Conservation (phyloP, 2,329 filamentous ascomycete genomes). For the Colletotrichum sp. region DNA sequence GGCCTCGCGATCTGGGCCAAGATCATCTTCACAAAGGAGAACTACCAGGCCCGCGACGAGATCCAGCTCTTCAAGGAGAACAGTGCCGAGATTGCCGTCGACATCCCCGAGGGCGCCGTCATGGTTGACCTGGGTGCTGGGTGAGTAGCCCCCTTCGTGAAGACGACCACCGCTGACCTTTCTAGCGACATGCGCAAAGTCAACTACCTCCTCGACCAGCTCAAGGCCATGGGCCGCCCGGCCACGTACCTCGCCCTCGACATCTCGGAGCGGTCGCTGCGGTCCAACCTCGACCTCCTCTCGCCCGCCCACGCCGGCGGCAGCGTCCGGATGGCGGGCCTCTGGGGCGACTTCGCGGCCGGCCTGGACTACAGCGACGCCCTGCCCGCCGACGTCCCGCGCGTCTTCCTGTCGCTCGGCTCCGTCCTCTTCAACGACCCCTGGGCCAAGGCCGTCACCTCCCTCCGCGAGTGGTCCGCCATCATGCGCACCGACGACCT, state of each 20-base stretch:
- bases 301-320: constrained; percentile 30
- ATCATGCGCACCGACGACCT: constrained; percentile 37
- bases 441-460: constrained; percentile 37
- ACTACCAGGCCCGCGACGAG: constrained; percentile 48
- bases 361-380: constrained; percentile 34
- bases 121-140: constrained; percentile 47
- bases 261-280: constrained; percentile 41
- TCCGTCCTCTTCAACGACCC: constrained; percentile 48
- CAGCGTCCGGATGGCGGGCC: constrained; percentile 38
- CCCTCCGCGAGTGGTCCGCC: constrained; percentile 41
- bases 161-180: background rate
- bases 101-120: constrained; percentile 32
- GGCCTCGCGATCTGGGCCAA: constrained; percentile 45
- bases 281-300: constrained; percentile 37
- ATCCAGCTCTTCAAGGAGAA: constrained; percentile 38
- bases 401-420: constrained; percentile 34
- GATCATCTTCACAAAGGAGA: constrained; percentile 43
- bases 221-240: constrained; percentile 32
- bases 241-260: constrained; percentile 44
- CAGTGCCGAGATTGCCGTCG: constrained; percentile 37
- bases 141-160: constrained; percentile 29
- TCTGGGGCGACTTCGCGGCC: constrained; percentile 45
- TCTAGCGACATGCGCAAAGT: constrained; percentile 46
- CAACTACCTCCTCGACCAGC: constrained; percentile 38
- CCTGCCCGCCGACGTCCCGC: background rate